Base-by-base conservation (phyloP, 768 basidiomycete species). In the Peribolospora kevripleyi region DNA sequence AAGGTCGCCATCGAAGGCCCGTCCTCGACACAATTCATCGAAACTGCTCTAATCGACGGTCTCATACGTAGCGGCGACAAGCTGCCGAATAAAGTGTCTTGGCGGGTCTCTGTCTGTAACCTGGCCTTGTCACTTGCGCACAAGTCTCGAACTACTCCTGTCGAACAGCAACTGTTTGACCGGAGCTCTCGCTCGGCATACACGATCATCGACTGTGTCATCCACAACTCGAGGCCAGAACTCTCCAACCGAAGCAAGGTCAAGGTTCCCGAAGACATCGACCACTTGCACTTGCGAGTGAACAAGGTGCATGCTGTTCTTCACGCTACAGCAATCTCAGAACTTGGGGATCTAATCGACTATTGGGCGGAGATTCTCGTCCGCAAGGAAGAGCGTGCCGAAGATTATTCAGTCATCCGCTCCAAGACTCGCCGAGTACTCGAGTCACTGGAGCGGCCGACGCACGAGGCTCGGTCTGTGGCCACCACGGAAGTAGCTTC, bases 321-420 rank as follows among this genome's bases (percentile, higher is more conserved):
- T 81, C 87, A 88, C 65, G 81, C 90, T 7, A 84, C 84, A 59
- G 90, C 91, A 0, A 80, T 95, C 52, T 81, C 81, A 25, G 84
- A 91, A 64, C 70, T 95, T 6, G 84, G 81, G 11, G 90, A 95
- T 64, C 84, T 87, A 59, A 67, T 86, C 46, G 86, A 91, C 63
- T 74, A 85, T 61, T 70, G 85, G 52, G 46, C 42, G 49, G 88
- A 93, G 64, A 72, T 91, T 54, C 69, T 79, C 36, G 69, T 75
- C 42, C 75, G 83, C 36, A 75, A 79, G 62, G 80, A 84, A 60
- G 78, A 80, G 61, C 77, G 90, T 46, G 76, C 80, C 4, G 67
- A 73, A 0, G 85, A 95, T 60, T 70, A 93, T 6, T 78, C 76
- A 46, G 78, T 80, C 50, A 84, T 97, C 69, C 84, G 82, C 61